Percentiles rank a stretch among this genome's conserved stretches.
Conservation (phyloP, 495 filamentous ascomycete genomes). For the Hamigera avellanea region DNA sequence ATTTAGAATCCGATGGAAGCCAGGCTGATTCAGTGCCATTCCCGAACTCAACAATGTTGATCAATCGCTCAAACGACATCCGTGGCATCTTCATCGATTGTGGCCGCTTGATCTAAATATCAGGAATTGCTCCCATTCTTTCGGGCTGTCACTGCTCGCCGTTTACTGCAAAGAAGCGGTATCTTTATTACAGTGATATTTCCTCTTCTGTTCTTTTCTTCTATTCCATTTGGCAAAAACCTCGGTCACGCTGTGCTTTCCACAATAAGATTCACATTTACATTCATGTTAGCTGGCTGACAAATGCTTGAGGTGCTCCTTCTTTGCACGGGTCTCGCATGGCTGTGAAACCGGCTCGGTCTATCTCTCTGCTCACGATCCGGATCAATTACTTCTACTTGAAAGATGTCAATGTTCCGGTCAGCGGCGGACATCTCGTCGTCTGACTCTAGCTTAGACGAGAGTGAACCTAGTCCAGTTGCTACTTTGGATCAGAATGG, state of each 20-base stretch:
- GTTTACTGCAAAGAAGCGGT: too few relatives aligned
- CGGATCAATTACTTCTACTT: too few relatives aligned
- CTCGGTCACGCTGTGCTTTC: too few relatives aligned
- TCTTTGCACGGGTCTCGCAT: neutral
- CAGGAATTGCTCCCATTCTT: too few relatives aligned
- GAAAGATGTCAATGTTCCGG: constrained; percentile 37
- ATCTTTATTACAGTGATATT: too few relatives aligned
- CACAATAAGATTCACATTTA: neutral
- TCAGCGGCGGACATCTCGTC: constrained; percentile 30
- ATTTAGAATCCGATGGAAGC: constrained; percentile 20
- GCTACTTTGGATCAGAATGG: too few relatives aligned
- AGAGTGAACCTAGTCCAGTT: constrained; percentile 7
- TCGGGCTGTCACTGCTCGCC: too few relatives aligned
- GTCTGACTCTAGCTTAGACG: constrained; percentile 21
- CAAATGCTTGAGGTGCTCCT: neutral
- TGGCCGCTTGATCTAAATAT: too few relatives aligned
- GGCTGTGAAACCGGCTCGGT: neutral
- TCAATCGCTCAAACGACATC: constrained; percentile 4
- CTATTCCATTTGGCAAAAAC: too few relatives aligned
- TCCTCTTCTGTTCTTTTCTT: too few relatives aligned
- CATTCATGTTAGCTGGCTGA: constrained; percentile 1
- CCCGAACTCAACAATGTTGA: constrained; percentile 7
- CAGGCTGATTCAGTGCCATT: constrained; percentile 7
- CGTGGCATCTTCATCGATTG: constrained; percentile 7
- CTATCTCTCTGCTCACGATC: neutral